Percentiles rank a stretch among this genome's conserved stretches.
Conservation (phyloP, 495 filamentous ascomycete species). For the Aspergillus egyptiacus region DNA sequence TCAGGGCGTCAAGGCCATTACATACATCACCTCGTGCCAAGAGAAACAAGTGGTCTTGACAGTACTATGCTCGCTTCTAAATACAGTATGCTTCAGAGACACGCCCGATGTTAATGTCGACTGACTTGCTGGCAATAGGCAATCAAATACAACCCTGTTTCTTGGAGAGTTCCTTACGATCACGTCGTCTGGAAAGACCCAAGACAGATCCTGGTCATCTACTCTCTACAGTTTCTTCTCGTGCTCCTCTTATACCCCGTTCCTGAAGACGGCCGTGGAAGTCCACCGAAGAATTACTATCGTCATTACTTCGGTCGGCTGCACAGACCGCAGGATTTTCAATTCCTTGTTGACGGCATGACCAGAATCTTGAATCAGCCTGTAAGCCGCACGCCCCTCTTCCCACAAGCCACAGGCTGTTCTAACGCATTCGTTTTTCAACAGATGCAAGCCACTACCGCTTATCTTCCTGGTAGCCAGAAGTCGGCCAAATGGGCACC, state of each 20-base stretch:
- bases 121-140: conserved; percentile 48
- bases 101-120: background rate
- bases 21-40: conserved; percentile 78
- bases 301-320: conserved; percentile 87
- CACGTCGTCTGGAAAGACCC: conserved; percentile 89
- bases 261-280: conserved; percentile 61
- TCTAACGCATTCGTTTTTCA: background rate
- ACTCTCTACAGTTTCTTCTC: conserved; percentile 86
- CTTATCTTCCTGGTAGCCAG: conserved; percentile 86
- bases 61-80: conserved; percentile 83
- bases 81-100: conserved; percentile 64
- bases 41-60: conserved; percentile 92
- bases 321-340: conserved; percentile 93
- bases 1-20: conserved; percentile 79
- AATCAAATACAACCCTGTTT: conserved; percentile 92
- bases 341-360: conserved; percentile 96
- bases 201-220: conserved; percentile 86
- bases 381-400: conserved; percentile 27
- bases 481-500: conserved; percentile 79
- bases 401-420: background rate
- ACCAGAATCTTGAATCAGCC: conserved; percentile 89
- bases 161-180: conserved; percentile 93
- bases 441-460: conserved; percentile 73
- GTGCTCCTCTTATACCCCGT: conserved; percentile 85
- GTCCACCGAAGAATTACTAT: conserved; percentile 78